Conservation (phyloP, 495 filamentous ascomycete species). For the Aspergillus taichungensis region DNA sequence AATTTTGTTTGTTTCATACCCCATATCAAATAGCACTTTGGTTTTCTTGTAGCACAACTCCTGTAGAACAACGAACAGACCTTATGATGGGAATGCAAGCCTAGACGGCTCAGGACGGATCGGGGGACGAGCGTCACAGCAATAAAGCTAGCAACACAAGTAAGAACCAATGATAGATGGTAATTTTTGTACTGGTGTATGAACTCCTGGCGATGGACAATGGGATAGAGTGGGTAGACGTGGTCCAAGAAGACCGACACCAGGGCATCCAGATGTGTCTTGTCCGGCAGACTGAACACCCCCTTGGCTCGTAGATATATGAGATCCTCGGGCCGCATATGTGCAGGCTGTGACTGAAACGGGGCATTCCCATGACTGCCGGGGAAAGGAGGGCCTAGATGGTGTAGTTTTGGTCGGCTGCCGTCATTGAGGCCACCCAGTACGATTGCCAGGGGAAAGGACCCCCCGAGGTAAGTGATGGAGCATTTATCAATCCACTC, state of each 20-base stretch:
- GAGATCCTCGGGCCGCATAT: not conserved
- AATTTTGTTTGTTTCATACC: conserved; percentile 59
- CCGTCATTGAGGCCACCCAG: not conserved
- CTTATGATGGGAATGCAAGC: not conserved
- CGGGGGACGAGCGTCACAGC: not conserved
- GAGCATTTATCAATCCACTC: not conserved
- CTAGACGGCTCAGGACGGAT: not conserved
- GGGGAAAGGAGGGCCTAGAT: not conserved
- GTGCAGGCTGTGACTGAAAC: not conserved
- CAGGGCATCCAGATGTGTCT: not conserved
- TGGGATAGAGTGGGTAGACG: not conserved
- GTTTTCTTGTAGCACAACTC: too few relatives aligned
- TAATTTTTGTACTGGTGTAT: not conserved
- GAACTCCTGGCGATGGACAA: not conserved
- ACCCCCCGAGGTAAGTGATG: conserved; percentile 2
- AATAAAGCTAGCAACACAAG: not conserved
- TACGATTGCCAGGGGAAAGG: conserved; percentile 2
- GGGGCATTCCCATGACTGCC: not conserved
- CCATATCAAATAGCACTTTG: conserved; percentile 45
- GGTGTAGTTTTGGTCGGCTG: conserved; percentile 1
- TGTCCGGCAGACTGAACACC: not conserved
- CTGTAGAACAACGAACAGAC: not conserved
- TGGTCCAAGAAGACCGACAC: not conserved
- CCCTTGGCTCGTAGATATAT: not conserved
- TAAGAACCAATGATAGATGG: not conserved